Evolutionary conservation across 2,329 filamentous ascomycete species (phyloP).

Genomic region (Fulvia fulva): DNA sequence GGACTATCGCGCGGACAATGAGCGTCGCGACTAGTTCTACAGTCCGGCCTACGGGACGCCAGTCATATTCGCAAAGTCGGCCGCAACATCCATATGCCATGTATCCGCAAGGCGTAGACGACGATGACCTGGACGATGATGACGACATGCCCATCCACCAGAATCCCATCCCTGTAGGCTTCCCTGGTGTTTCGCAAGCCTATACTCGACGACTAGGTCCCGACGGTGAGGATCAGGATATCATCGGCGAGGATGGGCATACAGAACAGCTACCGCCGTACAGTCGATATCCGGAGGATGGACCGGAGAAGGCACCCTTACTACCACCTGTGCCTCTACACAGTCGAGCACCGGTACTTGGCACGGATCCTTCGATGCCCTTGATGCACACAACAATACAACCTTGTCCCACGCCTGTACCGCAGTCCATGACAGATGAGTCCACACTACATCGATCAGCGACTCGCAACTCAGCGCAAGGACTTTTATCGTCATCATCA

Average conservation of each 20-base stretch:
- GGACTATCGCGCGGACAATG: constrained; percentile 54
- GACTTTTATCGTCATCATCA: constrained; percentile 4
- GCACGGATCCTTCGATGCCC: constrained; percentile 32
- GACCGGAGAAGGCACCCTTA: constrained; percentile 50
- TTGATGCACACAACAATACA: constrained; percentile 33
- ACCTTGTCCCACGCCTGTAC: constrained; percentile 25
- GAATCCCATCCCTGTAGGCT: constrained; percentile 62
- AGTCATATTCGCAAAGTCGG: constrained; percentile 33
- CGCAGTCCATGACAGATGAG: constrained; percentile 35
- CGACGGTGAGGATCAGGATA: constrained; percentile 81
- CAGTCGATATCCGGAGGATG: constrained; percentile 77
- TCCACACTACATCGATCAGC: constrained; percentile 20
- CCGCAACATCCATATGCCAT: constrained; percentile 82
- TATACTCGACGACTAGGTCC: constrained; percentile 73
- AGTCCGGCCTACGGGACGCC: constrained; percentile 56
- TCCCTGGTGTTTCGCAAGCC: constrained; percentile 59
- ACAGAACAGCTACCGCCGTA: constrained; percentile 90
- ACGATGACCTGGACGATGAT: constrained; percentile 41
- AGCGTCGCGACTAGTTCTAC: constrained; percentile 73
- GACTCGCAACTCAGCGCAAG: neutral
- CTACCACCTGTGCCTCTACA: constrained; percentile 33
- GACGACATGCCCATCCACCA: constrained; percentile 33
- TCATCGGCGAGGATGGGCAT: constrained; percentile 84
- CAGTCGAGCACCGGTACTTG: constrained; percentile 32
- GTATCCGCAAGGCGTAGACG: constrained; percentile 74